These are phyloP conservation scores for Ogataea hybrid DNA, from an alignment of 1,139 yeast genomes.

Conservation along the genomic window DNA sequence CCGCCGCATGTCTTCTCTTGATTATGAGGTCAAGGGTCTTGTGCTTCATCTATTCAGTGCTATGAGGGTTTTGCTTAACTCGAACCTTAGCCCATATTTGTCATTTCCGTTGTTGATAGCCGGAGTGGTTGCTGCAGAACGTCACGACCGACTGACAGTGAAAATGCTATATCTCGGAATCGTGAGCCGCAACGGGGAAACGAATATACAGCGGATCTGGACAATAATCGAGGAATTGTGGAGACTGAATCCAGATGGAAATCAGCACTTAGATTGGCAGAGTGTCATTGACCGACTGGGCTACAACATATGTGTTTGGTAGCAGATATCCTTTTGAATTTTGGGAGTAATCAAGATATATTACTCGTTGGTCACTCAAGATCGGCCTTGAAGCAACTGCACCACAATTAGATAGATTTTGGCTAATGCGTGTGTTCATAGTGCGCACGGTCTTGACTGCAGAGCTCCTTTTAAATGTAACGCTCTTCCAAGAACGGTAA, in stretches of 20 bases:
- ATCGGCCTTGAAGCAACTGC: no score
- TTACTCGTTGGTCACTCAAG: no score
- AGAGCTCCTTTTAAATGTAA: no score
- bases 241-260: constrained; percentile 23
- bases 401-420: no score
- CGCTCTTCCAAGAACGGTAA: no score
- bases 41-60: constrained; percentile 20
- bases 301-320: constrained; percentile 24
- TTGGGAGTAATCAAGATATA: not conserved
- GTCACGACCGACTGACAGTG: constrained; percentile 22
- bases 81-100: constrained; percentile 15
- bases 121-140: constrained; percentile 27
- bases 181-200: constrained; percentile 8
- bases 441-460: no score
- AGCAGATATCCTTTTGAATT: not conserved
- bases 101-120: constrained; percentile 23
- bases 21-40: constrained; percentile 23
- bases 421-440: no score
- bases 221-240: constrained; percentile 23
- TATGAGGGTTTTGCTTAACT: constrained; percentile 13
- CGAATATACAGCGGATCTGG: constrained; percentile 20
- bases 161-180: constrained; percentile 18
- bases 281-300: constrained; percentile 24
- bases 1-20: constrained; percentile 21
- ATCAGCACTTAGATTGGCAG: constrained; percentile 23